Conservation (phyloP, 2,329 filamentous ascomycete species). For the Ophiostoma quercus region DNA sequence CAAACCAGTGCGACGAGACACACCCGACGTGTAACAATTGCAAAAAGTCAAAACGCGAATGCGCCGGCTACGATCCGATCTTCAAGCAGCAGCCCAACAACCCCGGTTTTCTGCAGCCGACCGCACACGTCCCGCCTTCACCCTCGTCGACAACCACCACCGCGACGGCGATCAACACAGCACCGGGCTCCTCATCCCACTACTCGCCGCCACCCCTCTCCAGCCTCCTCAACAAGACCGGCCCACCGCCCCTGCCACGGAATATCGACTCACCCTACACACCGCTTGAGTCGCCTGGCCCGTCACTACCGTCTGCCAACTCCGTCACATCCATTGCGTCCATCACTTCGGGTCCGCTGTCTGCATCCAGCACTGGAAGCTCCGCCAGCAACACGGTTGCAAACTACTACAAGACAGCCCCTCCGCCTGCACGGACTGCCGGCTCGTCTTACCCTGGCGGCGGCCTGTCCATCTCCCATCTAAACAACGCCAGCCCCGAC, state of each 20-base stretch:
- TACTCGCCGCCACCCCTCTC: conserved; percentile 2
- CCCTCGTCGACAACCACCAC: neutral
- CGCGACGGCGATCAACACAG: conserved; percentile 7
- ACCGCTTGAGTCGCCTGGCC: conserved; percentile 3
- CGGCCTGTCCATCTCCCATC: neutral
- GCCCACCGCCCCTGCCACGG: neutral
- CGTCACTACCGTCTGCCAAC: neutral
- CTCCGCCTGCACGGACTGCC: neutral
- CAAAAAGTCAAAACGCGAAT: conserved; percentile 82
- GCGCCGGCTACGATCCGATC: conserved; percentile 79
- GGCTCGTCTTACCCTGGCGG: neutral
- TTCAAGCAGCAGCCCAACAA: conserved; percentile 63
- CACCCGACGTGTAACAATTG: conserved; percentile 90
- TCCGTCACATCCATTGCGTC: neutral
- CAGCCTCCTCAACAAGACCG: neutral
- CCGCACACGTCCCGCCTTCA: neutral
- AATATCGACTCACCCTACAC: neutral
- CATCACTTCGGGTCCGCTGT: neutral
- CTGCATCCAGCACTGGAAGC: neutral
- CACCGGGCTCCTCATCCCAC: conserved; percentile 6
- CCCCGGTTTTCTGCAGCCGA: conserved; percentile 14
- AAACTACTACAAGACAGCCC: neutral
- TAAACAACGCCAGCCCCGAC: conserved; percentile 9
- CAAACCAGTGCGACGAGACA: conserved; percentile 82
- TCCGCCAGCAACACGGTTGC: neutral